Base-by-base conservation (phyloP, 352 stramenopile species). In the Phytophthora crassamura region DNA sequence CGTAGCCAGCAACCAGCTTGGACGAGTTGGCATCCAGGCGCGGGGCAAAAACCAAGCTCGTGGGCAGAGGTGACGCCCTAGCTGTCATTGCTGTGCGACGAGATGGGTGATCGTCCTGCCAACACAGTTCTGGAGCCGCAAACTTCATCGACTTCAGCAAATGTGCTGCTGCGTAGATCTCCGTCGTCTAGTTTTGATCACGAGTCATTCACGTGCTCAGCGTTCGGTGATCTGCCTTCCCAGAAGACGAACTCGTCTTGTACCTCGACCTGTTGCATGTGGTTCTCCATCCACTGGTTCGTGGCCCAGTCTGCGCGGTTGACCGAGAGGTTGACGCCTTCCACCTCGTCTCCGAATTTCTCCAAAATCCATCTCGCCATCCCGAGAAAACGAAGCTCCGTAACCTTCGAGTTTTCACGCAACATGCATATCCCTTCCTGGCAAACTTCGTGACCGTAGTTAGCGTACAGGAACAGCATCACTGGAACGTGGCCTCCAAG, bases 391-490 rank as follows among this genome's bases (percentile, higher is more conserved):
- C 15, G 45, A 25, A 52, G 30, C 30, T 39, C 15, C 32, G 16
- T 7, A 14, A 41, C 45, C n/a, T 52, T 28, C 45, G 25, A 52
- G 5, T 7, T n/a, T 7, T 52, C 45, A 25, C 16, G 4, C 4
- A 52, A 30, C 28, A 38, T 36, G 28, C 8, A 40, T 28, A 52
- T 20, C 30, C 45, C 45, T 28, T 15, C 30, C 22, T 41, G 25
- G 45, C 45, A 40, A 12, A 15, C 38, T 6, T 39, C 15, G 14
- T 40, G 45, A 9, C 45, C 45, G 28, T 52, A 52, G 7, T 52
- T 25, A n/a, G 38, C 9, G 28, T 52, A 52, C 32, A 52, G 16
- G 45, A 40, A 52, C 28, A 52, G 32, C 25, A 52, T 40, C 45
- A 52, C 45, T 8, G 45, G 45, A 16, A 52, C 25, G 32, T 52